phyloP scores from a whole-genome alignment of 2,329 filamentous ascomycete genomes.

The Salinomyces thailandicus region DNA sequence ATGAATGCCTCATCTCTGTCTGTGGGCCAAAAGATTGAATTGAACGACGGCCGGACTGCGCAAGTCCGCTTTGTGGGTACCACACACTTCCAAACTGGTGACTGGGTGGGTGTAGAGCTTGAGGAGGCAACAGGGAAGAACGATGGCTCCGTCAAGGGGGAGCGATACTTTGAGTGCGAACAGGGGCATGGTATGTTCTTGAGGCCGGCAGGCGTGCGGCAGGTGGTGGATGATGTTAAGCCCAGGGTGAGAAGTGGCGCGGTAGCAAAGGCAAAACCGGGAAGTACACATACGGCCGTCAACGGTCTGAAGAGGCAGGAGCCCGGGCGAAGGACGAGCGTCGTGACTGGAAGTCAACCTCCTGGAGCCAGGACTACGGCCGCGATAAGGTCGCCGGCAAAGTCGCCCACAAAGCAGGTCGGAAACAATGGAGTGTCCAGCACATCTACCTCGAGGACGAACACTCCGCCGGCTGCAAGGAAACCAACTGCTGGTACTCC shows the following conservation, averaged over 20 bases:
- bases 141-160: slow-evolving; percentile 79
- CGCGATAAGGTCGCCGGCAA: slow-evolving; percentile 58
- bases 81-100: slow-evolving; percentile 68
- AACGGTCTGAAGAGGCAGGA: slow-evolving; percentile 21
- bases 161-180: slow-evolving; percentile 76
- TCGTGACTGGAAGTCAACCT: slow-evolving; percentile 60
- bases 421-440: slow-evolving; percentile 42
- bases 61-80: slow-evolving; percentile 71
- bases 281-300: slow-evolving; percentile 26
- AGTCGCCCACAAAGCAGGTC: slow-evolving; percentile 69
- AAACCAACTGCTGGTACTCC: slow-evolving; percentile 30
- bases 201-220: slow-evolving; percentile 56
- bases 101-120: slow-evolving; percentile 86
- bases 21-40: slow-evolving; percentile 63
- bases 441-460: slow-evolving; percentile 51
- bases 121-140: slow-evolving; percentile 79
- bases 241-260: slow-evolving; percentile 11
- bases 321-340: slow-evolving; percentile 19
- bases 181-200: slow-evolving; percentile 74
- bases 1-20: slow-evolving; percentile 26
- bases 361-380: slow-evolving; percentile 50
- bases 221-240: slow-evolving; percentile 29
- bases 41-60: slow-evolving; percentile 66
- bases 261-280: slow-evolving; percentile 30
- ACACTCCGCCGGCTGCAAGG: slow-evolving; percentile 48